Percentiles rank a stretch among this genome's conserved stretches.
Evolutionary conservation across 2,329 filamentous ascomycete species (phyloP).

Genomic region (Aspergillus transmontanensis): DNA sequence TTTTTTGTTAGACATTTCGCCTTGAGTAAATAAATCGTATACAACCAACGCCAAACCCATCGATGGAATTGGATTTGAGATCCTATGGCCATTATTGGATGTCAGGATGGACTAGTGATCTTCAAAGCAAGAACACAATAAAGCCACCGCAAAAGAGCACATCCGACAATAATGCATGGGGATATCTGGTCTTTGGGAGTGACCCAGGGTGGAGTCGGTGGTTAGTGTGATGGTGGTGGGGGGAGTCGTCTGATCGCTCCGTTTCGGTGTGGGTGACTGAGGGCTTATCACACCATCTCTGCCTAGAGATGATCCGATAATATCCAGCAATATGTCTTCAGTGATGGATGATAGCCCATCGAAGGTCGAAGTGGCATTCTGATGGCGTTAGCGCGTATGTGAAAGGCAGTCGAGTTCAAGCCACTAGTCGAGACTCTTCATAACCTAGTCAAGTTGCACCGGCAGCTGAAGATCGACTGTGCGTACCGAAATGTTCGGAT

Average conservation of each 20-base stretch:
- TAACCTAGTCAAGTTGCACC: conserved; percentile 4
- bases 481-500: conserved; percentile 12
- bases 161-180: not conserved
- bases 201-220: conserved; percentile 3
- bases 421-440: not conserved
- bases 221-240: conserved; percentile 10
- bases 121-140: not conserved
- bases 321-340: not conserved
- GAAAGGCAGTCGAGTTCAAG: not conserved
- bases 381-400: not conserved
- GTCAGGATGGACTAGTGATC: not conserved
- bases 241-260: conserved; percentile 14
- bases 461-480: conserved; percentile 18
- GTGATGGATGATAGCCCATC: not conserved
- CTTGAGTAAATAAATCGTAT: not conserved
- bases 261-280: conserved; percentile 1
- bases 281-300: not conserved
- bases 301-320: not conserved
- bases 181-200: not conserved
- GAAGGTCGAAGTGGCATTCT: not conserved
- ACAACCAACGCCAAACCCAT: not conserved
- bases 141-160: not conserved
- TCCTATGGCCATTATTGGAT: conserved; percentile 7
- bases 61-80: not conserved
- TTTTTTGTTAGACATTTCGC: not conserved